Base-by-base conservation (phyloP, 176 grass and related monocot species). In the Luzula sylvatica region DNA sequence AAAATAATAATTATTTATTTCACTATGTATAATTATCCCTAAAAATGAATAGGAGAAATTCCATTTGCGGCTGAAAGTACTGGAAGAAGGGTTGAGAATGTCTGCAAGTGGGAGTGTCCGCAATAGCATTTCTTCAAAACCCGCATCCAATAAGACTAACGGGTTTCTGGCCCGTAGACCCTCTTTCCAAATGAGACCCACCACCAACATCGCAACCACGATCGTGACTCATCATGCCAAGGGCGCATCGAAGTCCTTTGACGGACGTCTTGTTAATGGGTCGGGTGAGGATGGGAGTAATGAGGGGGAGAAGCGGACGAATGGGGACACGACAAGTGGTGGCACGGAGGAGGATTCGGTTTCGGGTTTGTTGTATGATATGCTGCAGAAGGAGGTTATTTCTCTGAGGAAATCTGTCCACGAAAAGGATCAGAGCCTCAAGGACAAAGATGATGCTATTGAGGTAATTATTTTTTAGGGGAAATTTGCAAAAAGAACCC, bases 51-150 rank as follows among this genome's bases (percentile, higher is more conserved):
- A 96, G 92, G 85, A 96, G 17, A 96, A 89, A 58, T 86, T 75
- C 67, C 85, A 96, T 46, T 56, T 86, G 47, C 77, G 85, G 8
- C 85, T 96, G 52, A 96, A 82, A 68, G 85, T 96, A 56, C 65
- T 96, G 2, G 92, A 96, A 71, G 85, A 96, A 73, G 92, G 92
- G 67, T 76, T 96, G 67, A 82, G 92, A 77, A 86, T 89, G 77
- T 86, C 92, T 39, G 32, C 84, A 70, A 74, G 54, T 50, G 58
- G 68, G 41, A n/a, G n/a, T n/a, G 47, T 46, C 12, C 74, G 81
- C 40, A 70, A 49, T 11, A 89, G 55, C 20, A 45, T 46, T 20
- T 56, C 56, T 2, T 65, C 74, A 63, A 73, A 88, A 26, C 81
- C 64, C 76, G 48, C 66, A 26, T 76, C 81, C 8, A 96, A n/a